Evolutionary conservation across 202 grass and related monocot species (phyloP), one percentile per base, ranked within the genome.

Genomic region (Zizania palustris): DNA sequence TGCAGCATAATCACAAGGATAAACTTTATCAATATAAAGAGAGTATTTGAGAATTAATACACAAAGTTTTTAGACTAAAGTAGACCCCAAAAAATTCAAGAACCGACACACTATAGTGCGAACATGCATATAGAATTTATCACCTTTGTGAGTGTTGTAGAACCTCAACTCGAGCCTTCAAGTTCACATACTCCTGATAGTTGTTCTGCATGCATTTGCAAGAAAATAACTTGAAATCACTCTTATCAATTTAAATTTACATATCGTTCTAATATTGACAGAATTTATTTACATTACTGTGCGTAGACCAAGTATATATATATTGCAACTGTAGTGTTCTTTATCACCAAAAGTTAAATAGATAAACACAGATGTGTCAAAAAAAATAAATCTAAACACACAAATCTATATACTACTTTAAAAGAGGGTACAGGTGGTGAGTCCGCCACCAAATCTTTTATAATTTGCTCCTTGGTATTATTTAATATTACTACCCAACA

Each of bases 61-160:
- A 18, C 7, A 28, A 7, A n/a, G 49, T 51, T 51, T 0, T 16
- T 16, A 48, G 45, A 48, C 45, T 43, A 73, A 61, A 28, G 28
- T 28, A 28, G 28, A 70, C 45, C 45, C 45, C 50, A 5, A 69
- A 11, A 4, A 71, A 79, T 36, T 6, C 11, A n/a, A 16, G 4
- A 3, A 33, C 19, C 34, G 7, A 15, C 15, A 15, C 3, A 37
- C 60, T 55, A 1, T 19, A 38, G 35, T 1, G 69, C 8, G 14
- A 70, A 75, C 42, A 54, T 5, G 70, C 42, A 54, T 5, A 65
- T 43, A 38, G 41, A 84, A 14, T 54, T 41, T 12, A 56, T 74
- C 39, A 93, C 96, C 89, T 98, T 61, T 98, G 91, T 6, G 96
- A 98, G 21, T 73, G 68, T 50, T 95, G 96, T 9, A 95, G 80